Evolutionary conservation across 2,329 filamentous ascomycete species (phyloP).

Genomic region (Nothophaeocryptopus gaeumannii): DNA sequence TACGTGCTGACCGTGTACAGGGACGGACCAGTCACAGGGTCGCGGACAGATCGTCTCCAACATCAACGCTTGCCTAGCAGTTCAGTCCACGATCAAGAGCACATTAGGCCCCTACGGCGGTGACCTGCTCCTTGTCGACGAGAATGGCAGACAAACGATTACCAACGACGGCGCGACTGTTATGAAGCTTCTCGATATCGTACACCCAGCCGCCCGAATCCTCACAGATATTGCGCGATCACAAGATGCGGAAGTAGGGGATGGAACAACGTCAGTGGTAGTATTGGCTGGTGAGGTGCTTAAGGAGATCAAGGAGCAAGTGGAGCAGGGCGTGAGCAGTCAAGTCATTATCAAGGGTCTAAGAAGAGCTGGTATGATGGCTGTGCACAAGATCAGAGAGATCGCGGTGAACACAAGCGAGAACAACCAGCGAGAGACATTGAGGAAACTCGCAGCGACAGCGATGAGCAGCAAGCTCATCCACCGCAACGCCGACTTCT

Average conservation of each 20-base stretch:
- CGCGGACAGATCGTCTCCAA: conserved; percentile 96
- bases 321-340: conserved; percentile 94
- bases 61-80: conserved; percentile 95
- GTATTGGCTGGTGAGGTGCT: conserved; percentile 96
- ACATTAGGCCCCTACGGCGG: conserved; percentile 96
- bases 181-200: conserved; percentile 99
- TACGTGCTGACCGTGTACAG: conserved; percentile 48
- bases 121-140: conserved; percentile 91
- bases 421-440: conserved; percentile 78
- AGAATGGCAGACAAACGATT: conserved; percentile 93
- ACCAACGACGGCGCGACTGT: conserved; percentile 99
- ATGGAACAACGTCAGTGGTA: conserved; percentile 96
- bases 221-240: conserved; percentile 97
- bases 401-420: conserved; percentile 85
- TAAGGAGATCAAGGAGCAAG: conserved; percentile 93
- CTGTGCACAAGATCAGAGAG: conserved; percentile 98
- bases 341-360: conserved; percentile 97
- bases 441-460: conserved; percentile 84
- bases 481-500: conserved; percentile 93
- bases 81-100: conserved; percentile 92
- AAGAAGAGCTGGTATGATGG: conserved; percentile 80
- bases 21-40: conserved; percentile 95
- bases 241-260: conserved; percentile 97
- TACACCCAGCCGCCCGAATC: conserved; percentile 94
- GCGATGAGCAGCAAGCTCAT: conserved; percentile 99